Evolutionary conservation across 495 filamentous ascomycete species (phyloP), one percentile per base, ranked within the genome.

Genomic region (Stereocaulon alpinum): DNA sequence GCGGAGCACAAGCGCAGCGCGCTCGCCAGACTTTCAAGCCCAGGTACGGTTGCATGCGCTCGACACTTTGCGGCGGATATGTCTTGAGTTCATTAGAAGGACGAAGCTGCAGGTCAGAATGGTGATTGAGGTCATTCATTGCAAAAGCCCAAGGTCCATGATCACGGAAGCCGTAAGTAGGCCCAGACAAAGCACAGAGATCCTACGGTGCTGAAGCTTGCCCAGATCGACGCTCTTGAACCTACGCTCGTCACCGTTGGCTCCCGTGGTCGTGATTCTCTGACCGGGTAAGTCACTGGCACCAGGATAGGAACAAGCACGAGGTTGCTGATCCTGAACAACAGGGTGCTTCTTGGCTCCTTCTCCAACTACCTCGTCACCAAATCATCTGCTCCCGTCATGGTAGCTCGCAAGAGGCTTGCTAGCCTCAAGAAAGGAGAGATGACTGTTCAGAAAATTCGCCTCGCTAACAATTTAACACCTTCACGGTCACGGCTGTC

Each of bases 301-400:
- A 29, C 2, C 9, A 47, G 9, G 5, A 17, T 47, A 29, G 18
- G 45, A 15, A 3, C 6, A 22, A 6, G 10, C 40, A 22, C 17
- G 30, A 48, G 59, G 37, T 54, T 18, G 27, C 64, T 69, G 47
- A 70, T 56, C 49, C 5, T 48, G 20, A 60, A 20, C 10, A 30
- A 40, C 62, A 93, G 89, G 66, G 89, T 94, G 29, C 82, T 98
- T 34, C 80, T 97, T 18, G 93, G 93, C 18, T 96, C 91, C 3
- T 97, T 98, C 71, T 92, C 88, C 56, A 96, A 96, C 68, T 98
- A 98, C 68, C 79, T 98, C 12, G 89, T 98, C 29, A 91, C 88
- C 45, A 96, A 96, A 73, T 91, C 87, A 54, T 94, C 88, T 7
- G 90, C 95, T n/a, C 93, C 93, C 0, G 90, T 94, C 30, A 94